A percentile compares a stretch with the other conserved stretches of the same genome.
phyloP scores from a whole-genome alignment of 169 alveolate genomes.

The Nephromyces sp. region DNA sequence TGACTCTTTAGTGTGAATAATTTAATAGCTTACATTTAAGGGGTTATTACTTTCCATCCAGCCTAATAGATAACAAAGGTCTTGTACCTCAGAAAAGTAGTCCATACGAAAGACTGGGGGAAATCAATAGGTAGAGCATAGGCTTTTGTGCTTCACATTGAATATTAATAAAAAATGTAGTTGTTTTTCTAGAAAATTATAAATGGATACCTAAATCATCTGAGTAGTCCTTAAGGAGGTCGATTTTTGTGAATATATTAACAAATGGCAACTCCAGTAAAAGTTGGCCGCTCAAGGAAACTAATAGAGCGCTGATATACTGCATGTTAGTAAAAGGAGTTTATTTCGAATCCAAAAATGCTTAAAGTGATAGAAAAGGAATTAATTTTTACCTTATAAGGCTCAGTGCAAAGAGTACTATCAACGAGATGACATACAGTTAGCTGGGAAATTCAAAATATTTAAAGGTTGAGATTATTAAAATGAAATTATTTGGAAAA shows the following conservation, averaged over 20 bases:
- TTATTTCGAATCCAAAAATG: background rate
- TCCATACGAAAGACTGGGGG: constrained; percentile 29
- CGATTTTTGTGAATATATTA: constrained; percentile 79
- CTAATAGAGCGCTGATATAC: constrained; percentile 78
- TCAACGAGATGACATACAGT: constrained; percentile 76
- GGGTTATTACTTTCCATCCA: constrained; percentile 15
- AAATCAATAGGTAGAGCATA: background rate
- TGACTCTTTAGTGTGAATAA: background rate
- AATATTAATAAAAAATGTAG: background rate
- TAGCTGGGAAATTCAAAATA: constrained; percentile 39
- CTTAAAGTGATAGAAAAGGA: background rate
- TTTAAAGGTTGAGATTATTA: background rate
- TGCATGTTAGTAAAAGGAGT: constrained; percentile 30
- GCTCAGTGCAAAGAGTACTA: constrained; percentile 79
- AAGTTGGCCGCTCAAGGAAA: constrained; percentile 85
- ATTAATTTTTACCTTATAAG: constrained; percentile 41
- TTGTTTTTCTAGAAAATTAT: background rate
- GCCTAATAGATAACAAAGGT: constrained; percentile 7
- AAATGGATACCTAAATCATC: constrained; percentile 46
- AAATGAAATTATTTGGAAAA: background rate
- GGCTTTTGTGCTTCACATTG: background rate
- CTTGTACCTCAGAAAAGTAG: constrained; percentile 31
- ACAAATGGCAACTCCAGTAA: constrained; percentile 87
- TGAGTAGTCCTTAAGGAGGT: constrained; percentile 55
- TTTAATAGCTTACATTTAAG: constrained; percentile 9